Evolutionary conservation across 164 flowering plant genomes (phyloP).

Genomic region (Chloranthus sessilifolius): DNA sequence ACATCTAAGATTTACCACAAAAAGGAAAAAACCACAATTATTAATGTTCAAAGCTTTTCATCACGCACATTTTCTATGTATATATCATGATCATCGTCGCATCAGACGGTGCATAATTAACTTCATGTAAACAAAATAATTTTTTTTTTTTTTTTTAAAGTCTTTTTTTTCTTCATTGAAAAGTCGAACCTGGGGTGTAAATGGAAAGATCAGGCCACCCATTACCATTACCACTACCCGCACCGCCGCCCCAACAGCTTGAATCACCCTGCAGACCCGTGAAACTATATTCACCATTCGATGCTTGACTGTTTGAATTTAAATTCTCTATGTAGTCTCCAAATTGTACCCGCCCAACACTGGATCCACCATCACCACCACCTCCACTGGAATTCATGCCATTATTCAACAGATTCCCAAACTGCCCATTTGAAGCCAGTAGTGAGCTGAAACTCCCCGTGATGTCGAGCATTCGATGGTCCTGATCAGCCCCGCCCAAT

Average conservation of each 20-base stretch:
- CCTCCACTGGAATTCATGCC: slow-evolving; percentile 25
- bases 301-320: slow-evolving; percentile 13
- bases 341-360: slow-evolving; percentile 15
- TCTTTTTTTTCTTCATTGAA: slow-evolving; percentile 18
- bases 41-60: too few relatives aligned
- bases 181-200: slow-evolving; percentile 61
- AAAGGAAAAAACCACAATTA: too few relatives aligned
- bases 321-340: slow-evolving; percentile 18
- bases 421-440: slow-evolving; percentile 31
- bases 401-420: slow-evolving; percentile 35
- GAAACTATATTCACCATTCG: slow-evolving; percentile 23
- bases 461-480: slow-evolving; percentile 29
- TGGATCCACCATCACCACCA: slow-evolving; percentile 2
- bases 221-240: slow-evolving; percentile 41
- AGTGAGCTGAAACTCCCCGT: slow-evolving; percentile 34
- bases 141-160: too few relatives aligned
- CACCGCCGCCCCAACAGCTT: slow-evolving; percentile 32
- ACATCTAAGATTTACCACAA: too few relatives aligned
- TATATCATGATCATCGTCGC: too few relatives aligned
- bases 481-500: slow-evolving; percentile 18
- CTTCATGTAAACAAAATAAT: too few relatives aligned
- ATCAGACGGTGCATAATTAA: too few relatives aligned
- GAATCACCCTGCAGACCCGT: slow-evolving; percentile 31
- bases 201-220: slow-evolving; percentile 82
- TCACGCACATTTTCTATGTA: too few relatives aligned